These are phyloP conservation scores for Beauveria asiatica DNA, from an alignment of 2,329 filamentous ascomycete species.

Conservation along the genomic window DNA sequence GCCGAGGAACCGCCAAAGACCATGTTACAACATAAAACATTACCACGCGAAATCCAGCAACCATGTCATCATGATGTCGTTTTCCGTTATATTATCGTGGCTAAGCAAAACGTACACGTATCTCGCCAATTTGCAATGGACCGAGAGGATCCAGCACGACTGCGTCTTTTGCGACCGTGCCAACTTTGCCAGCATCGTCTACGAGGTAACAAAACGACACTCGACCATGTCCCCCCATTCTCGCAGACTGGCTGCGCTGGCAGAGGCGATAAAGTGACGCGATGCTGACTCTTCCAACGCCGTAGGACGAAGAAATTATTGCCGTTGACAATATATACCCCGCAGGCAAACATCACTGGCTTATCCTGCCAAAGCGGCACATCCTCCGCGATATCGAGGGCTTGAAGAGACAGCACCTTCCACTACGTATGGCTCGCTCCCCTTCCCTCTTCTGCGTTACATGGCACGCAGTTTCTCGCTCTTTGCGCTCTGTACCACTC, in stretches of 20 bases:
- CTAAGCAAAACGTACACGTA: neutral
- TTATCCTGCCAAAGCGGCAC: neutral
- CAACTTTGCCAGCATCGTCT: neutral
- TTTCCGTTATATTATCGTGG: no score
- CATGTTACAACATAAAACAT: no score
- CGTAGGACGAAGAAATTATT: neutral
- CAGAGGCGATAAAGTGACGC: neutral
- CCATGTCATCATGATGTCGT: no score
- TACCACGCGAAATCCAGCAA: no score
- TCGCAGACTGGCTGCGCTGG: neutral
- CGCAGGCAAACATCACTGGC: neutral
- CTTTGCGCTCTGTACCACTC: no score
- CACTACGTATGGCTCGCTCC: neutral
- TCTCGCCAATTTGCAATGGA: neutral
- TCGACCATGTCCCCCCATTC: no score
- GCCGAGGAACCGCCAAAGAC: no score
- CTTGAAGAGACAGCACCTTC: neutral
- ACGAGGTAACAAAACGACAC: neutral
- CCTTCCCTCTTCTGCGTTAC: no score
- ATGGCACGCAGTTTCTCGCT: neutral
- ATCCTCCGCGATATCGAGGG: neutral
- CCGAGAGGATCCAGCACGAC: neutral
- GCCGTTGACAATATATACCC: neutral
- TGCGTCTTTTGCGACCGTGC: neutral
- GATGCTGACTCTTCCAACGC: neutral